Base-by-base conservation (phyloP, 1,284 basidiomycete species). In the Tilletia horrida region DNA sequence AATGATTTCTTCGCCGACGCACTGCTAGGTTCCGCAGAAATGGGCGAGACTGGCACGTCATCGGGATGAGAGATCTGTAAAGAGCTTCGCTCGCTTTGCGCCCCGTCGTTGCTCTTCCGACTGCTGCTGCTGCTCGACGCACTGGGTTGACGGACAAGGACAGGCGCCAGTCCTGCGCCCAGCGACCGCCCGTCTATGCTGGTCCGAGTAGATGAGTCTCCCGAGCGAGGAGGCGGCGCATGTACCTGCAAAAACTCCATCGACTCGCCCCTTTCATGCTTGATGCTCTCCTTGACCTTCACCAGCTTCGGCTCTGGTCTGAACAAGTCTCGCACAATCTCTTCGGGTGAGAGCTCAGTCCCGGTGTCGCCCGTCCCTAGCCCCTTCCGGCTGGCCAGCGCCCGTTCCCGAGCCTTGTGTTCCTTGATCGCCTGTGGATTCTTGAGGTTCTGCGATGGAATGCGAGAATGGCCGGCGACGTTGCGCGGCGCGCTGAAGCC, bases 271-370 rank as follows among this genome's bases (percentile, higher is more conserved):
- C 7, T 8, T 55, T 55, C 52, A 23, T 57, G n/a, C 52, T 23
- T 29, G 27, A 23, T 25, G 14, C 27, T 25, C 25, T 57, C 27
- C 23, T 29, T 29, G 1, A 23, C 27, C 23, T 31, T 16, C 6
- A 31, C 29, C 27, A 59, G 13, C 31, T 59, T 59, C 3, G 55
- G 55, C 55, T 59, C 29, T 13, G 55, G 16, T 9, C 55, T 8
- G 55, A 59, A 59, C 27, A 59, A 29, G 16, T 59, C 55, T 18
- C 55, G 27, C 55, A 59, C 55, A 21, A 59, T 59, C 29, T 59
- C 55, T 9, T 59, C 55, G 2, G 55, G 55, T 13, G 55, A 59
- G 29, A 59, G 55, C 55, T 59, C 55, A 3, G 55, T 59, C 3
- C 55, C 55, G 11, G 35, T 40, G 11, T 59, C 55, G n/a, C 55